phyloP scores from a whole-genome alignment of 352 stramenopile species.

The Phytophthora meadii region DNA sequence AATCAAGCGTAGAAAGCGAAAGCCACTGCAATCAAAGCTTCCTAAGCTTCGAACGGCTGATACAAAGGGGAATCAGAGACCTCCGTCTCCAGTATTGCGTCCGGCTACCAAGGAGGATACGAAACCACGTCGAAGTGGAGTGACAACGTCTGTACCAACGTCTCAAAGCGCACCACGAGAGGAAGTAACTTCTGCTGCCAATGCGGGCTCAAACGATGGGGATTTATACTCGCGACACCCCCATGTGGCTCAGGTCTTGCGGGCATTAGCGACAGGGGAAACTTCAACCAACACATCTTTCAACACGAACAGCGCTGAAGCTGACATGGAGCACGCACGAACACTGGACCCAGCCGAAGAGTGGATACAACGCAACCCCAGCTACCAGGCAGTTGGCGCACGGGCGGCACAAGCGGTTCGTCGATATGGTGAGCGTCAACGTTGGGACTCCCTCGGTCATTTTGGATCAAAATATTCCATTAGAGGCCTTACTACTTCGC shows the following conservation, averaged over 20 bases:
- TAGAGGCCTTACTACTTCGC: conserved; percentile 7
- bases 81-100: neutral
- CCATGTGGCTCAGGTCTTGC: conserved; percentile 52
- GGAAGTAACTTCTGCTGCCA: conserved; percentile 3
- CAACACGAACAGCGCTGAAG: conserved; percentile 29
- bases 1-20: conserved; percentile 22
- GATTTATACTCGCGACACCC: conserved; percentile 51
- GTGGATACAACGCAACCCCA: conserved; percentile 53
- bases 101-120: neutral
- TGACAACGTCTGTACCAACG: conserved; percentile 7
- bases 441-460: conserved; percentile 57
- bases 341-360: conserved; percentile 39
- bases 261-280: conserved; percentile 32
- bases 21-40: conserved; percentile 19
- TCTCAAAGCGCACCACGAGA: conserved; percentile 14
- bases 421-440: conserved; percentile 36
- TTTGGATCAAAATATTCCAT: conserved; percentile 20
- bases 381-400: conserved; percentile 54
- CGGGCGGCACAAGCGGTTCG: conserved; percentile 38
- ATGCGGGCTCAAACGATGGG: conserved; percentile 14
- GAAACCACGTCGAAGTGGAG: conserved; percentile 21
- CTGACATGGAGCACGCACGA: conserved; percentile 36
- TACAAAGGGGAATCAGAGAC: conserved; percentile 19
- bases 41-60: conserved; percentile 3
- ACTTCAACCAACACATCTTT: conserved; percentile 3